These are phyloP conservation scores for Scedosporium aurantiacum DNA, from an alignment of 2,329 filamentous ascomycete species.

Conservation along the genomic window DNA sequence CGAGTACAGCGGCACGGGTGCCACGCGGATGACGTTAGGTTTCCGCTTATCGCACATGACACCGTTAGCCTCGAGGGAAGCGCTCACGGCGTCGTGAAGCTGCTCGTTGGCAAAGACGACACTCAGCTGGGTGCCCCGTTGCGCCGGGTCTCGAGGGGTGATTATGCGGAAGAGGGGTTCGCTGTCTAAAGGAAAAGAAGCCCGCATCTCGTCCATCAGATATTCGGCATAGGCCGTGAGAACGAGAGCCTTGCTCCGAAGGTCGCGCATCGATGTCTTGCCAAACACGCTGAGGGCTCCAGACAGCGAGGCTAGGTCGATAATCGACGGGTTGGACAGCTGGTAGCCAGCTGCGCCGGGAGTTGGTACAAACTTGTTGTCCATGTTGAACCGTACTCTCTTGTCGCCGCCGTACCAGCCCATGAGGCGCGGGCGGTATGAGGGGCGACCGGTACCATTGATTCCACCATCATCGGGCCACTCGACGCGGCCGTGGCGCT, in stretches of 20 bases:
- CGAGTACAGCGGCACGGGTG: slow-evolving; percentile 72
- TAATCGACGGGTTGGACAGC: slow-evolving; percentile 63
- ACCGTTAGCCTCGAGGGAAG: slow-evolving; percentile 48
- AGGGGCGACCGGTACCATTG: slow-evolving; percentile 26
- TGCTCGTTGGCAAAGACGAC: slow-evolving; percentile 48
- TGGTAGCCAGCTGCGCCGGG: slow-evolving; percentile 72
- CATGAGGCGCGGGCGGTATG: slow-evolving; percentile 50
- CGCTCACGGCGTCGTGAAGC: slow-evolving; percentile 49
- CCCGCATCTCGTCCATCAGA: slow-evolving; percentile 32
- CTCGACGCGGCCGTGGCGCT: slow-evolving; percentile 51
- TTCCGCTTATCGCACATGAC: slow-evolving; percentile 72
- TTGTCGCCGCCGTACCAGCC: slow-evolving; percentile 88
- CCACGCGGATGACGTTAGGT: slow-evolving; percentile 69
- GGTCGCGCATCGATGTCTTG: slow-evolving; percentile 39
- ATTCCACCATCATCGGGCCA: slow-evolving; percentile 15
- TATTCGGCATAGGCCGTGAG: slow-evolving; percentile 64
- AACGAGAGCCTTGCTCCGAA: slow-evolving; percentile 55
- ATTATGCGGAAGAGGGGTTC: slow-evolving; percentile 41
- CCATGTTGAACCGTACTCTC: slow-evolving; percentile 68
- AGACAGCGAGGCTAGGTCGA: slow-evolving; percentile 60
- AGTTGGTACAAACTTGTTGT: slow-evolving; percentile 66
- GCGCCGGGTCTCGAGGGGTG: slow-evolving; percentile 50
- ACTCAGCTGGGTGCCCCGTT: slow-evolving; percentile 69
- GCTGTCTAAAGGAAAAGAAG: slow-evolving; percentile 9
- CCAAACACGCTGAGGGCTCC: slow-evolving; percentile 62